Base-by-base conservation (phyloP, 257 asterid species). In the Nicotiana tomentosiformis region DNA sequence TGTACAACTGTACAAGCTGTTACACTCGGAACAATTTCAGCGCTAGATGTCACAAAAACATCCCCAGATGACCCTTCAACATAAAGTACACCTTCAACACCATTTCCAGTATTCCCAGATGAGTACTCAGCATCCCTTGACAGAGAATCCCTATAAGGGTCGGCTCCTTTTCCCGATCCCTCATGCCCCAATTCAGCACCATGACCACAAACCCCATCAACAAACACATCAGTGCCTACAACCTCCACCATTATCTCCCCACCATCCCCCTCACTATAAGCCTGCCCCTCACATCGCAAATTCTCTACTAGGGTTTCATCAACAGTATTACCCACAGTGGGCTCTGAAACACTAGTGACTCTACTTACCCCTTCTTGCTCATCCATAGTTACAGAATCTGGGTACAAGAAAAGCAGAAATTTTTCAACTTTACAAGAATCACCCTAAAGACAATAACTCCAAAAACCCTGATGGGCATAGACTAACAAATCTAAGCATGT, bases 221-320 rank as follows among this genome's bases (percentile, higher is more conserved):
- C 96, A 86, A 83, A 89, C 82, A 93, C 94, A 86, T 94, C 93
- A 23, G 99, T 89, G 65, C 96, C 97, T 83, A 94, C 97, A 84
- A 93, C 85, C 84, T 94, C 99, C 39, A 93, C 93, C 97, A 93
- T 94, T 78, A 93, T 85, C 86, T 94, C 97, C 76, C 85, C 94
- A 17, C 85, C 93, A 51, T 90, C 95, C 39, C 88, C 91, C 77
- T 77, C 94, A 51, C 65, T 86, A 82, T 32, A 88, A 77, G n/a
- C 83, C 83, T 57, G 85, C 77, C 81, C 86, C 62, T 86, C 93
- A 87, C 85, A 53, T 35, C 86, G 87, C 80, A 81, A 68, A 80
- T 76, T 86, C 29, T 74, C 91, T 49, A 58, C 81, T 72, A 74
- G 78, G 77, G 85, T 72, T 81, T 84, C 93, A 83, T 87, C 90